Base-by-base conservation (phyloP, 345 rosid genomes). In the Lumnitzera littorea region DNA sequence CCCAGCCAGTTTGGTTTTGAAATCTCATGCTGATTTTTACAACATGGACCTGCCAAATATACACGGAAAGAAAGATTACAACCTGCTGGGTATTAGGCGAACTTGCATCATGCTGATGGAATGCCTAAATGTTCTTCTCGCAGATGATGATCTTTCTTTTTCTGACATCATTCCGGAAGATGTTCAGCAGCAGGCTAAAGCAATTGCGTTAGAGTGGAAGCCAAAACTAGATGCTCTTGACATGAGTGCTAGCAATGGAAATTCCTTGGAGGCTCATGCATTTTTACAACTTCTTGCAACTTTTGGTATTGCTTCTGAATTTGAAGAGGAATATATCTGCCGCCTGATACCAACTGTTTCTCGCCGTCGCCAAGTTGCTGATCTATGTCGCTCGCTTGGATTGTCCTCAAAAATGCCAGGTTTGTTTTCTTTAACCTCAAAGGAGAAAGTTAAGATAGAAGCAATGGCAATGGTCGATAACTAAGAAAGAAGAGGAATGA, bases 21-120 rank as follows among this genome's bases (percentile, higher is more conserved):
- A 84, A 63, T 94, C 97, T 70, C 70, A 90, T 65, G 85, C 76
- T 67, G 89, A 91, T 53, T 94, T 90, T 72, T 94, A 94, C 78
- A 85, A 81, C 15, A 49, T 53, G 55, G 95, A 94, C 50, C 64
- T 69, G 64, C 73, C 88, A 55, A 80, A 62, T 50, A 62, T 65
- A 48, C 95, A 90, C 74, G 97, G 92, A 43, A 95, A 95, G 80
- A 95, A 91, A 76, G 97, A 91, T 58, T 79, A 95, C 15, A 76
- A 65, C 72, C 82, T 95, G 41, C 70, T 95, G 83, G 97, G 99
- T 67, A 78, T 91, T 56, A 94, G 99, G 59, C 80, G 99, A 58
- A 95, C 97, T 48, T 88, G 99, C 67, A 95, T 95, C 75, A 88
- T 95, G 99, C 70, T 95, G 84, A 88, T 94, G 99, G 99, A 94